Conservation (phyloP, 345 rosid genomes). For the Dimocarpus longan region DNA sequence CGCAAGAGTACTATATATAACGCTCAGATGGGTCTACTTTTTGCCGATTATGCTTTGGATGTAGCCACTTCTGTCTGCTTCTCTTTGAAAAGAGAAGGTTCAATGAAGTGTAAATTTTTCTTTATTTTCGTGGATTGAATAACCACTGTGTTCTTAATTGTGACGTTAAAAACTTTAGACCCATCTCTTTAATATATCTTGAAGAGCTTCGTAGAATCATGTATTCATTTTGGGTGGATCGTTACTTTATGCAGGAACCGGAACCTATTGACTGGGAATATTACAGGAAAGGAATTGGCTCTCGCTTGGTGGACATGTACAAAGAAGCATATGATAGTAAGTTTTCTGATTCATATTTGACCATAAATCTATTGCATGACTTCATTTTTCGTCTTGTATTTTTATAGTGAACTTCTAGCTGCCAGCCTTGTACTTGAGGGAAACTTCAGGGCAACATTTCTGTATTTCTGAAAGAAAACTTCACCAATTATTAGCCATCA, state of each 20-base stretch:
- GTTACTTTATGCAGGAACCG: slow-evolving; percentile 64
- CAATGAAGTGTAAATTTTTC: not conserved
- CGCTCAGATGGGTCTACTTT: not conserved
- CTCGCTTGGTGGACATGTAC: slow-evolving; percentile 95
- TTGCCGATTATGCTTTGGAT: not conserved
- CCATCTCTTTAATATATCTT: too few species aligned
- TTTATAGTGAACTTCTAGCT: too few species aligned
- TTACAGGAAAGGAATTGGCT: slow-evolving; percentile 85
- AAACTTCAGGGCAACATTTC: not conserved
- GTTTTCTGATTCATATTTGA: slow-evolving; percentile 21
- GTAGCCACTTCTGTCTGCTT: not conserved
- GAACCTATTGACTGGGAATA: slow-evolving; percentile 94
- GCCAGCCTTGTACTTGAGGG: not conserved
- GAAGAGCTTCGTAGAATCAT: not conserved
- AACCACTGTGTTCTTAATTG: not conserved
- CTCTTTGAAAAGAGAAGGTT: not conserved
- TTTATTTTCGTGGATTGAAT: not conserved
- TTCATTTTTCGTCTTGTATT: not conserved
- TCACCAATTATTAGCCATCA: not conserved
- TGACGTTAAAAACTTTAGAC: not conserved
- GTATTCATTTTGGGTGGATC: not conserved
- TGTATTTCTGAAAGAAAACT: not conserved
- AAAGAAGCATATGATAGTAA: slow-evolving; percentile 91
- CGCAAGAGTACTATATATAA: not conserved
- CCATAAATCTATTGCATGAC: not conserved